phyloP scores from a whole-genome alignment of 2,329 filamentous ascomycete species.

The Fusarium sp. region DNA sequence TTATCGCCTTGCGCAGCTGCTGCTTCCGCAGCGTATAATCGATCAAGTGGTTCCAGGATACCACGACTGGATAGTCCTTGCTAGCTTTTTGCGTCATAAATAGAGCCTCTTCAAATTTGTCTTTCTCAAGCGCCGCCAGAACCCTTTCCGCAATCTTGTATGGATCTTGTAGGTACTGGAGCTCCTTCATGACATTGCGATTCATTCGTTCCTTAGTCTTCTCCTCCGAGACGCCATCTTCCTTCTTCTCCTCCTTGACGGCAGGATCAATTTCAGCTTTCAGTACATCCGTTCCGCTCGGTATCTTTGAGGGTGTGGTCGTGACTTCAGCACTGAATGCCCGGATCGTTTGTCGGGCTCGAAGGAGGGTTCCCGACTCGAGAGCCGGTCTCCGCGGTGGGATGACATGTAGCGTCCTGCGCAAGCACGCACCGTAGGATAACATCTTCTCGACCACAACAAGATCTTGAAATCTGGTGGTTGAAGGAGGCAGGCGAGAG shows the following conservation, averaged over 20 bases:
- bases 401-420: constrained; percentile 37
- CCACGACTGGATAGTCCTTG: constrained; percentile 67
- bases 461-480: neutral
- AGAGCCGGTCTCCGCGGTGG: constrained; percentile 15
- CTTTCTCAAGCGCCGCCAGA: constrained; percentile 63
- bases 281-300: neutral
- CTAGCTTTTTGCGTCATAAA: constrained; percentile 74
- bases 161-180: constrained; percentile 72
- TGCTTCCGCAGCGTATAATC: constrained; percentile 70
- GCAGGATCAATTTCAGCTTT: constrained; percentile 25
- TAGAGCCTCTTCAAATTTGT: constrained; percentile 71
- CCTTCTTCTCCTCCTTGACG: constrained; percentile 15
- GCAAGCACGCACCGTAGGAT: constrained; percentile 42
- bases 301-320: neutral
- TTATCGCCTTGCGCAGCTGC: constrained; percentile 70
- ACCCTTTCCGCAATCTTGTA: constrained; percentile 75
- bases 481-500: neutral
- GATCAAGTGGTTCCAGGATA: constrained; percentile 90
- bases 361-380: constrained; percentile 14
- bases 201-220: constrained; percentile 45
- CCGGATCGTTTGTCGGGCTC: constrained; percentile 14
- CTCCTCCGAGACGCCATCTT: constrained; percentile 19
- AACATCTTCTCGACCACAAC: constrained; percentile 44
- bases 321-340: constrained; percentile 26
- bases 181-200: constrained; percentile 60